Base-by-base conservation (phyloP, 768 basidiomycete species). In the Suillus discolor region DNA sequence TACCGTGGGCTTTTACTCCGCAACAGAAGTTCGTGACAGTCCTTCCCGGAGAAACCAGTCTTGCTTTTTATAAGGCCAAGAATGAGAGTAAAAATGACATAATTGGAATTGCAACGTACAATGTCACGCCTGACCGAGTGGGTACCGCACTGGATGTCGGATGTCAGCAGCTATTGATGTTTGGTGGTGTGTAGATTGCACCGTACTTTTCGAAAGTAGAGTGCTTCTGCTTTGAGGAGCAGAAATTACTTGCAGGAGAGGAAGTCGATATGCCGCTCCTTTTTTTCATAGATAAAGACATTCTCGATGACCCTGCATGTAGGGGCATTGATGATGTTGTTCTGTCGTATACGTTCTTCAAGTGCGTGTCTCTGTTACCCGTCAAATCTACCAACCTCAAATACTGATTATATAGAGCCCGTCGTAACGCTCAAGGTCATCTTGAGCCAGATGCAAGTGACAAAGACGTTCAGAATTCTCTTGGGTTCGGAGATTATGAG, bases 161-260 rank as follows among this genome's bases (percentile, higher is more conserved):
- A 45, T n/a, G 18, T 38, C 13, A 18, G 41, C 61, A 23, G 20
- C 38, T 28, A 28, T 18, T 25, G 20, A 45, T 44, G 9, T 42
- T 53, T 67, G 13, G 62, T 47, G 18, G 25, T 51, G 23, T 51
- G 23, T 72, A 98, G 97, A 86, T 99, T 70, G 97, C 97, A 11
- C 96, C 97, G 0, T 99, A 99, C 78, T 99, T 99, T 74, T 95
- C 96, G 61, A 99, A 99, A 80, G 95, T 99, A 15, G 97, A 99
- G 77, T 99, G 97, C 70, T 99, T 99, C 82, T 99, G 97, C 78
- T 99, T 99, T 70, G 97, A 99, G 76, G 97, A 99, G 75, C 97
- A 99, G 78, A 92, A 90, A 71, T 86, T 99, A 12, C 82, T 97
- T 31, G 96, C 96, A 0, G 90, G 91, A 36, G 97, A 99, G 79